phyloP scores from a whole-genome alignment of 306 rosid genomes.

The Neltuma alba region DNA sequence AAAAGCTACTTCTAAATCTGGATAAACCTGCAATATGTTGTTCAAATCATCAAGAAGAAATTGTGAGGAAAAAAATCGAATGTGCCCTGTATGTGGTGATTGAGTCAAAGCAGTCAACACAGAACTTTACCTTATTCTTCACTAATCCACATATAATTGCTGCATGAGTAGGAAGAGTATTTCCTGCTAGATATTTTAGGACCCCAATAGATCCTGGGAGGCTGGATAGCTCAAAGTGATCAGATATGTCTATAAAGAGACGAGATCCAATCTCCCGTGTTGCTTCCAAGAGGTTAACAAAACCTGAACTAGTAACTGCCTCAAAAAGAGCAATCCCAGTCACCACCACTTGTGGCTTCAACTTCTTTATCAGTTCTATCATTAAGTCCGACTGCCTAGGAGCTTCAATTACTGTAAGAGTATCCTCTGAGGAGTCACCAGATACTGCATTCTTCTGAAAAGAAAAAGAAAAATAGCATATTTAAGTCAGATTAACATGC shows the following conservation, averaged over 20 bases:
- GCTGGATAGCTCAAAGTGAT: constrained; percentile 95
- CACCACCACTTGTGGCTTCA: constrained; percentile 96
- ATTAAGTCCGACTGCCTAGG: constrained; percentile 90
- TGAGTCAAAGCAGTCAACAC: constrained; percentile 29
- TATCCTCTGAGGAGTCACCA: constrained; percentile 46
- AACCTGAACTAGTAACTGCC: constrained; percentile 93
- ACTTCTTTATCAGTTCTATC: constrained; percentile 87
- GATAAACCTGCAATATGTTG: constrained; percentile 77
- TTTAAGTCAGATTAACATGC: constrained; percentile 18
- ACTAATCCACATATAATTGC: constrained; percentile 89
- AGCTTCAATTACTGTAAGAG: constrained; percentile 79
- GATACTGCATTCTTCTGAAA: constrained; percentile 49
- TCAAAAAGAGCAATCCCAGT: constrained; percentile 91
- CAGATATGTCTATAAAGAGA: constrained; percentile 94
- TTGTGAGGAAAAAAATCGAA: not conserved
- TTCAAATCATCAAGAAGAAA: constrained; percentile 8
- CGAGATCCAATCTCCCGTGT: constrained; percentile 84
- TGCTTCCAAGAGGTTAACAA: constrained; percentile 80
- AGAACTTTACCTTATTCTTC: constrained; percentile 76
- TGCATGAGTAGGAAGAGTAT: constrained; percentile 76
- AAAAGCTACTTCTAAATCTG: constrained; percentile 96
- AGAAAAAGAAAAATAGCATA: constrained; percentile 20
- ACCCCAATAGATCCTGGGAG: constrained; percentile 92
- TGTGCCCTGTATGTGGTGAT: not conserved
- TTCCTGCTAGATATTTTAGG: constrained; percentile 80